Evolutionary conservation across 306 rosid genomes (phyloP).

Genomic region (Begonia masoniana): DNA sequence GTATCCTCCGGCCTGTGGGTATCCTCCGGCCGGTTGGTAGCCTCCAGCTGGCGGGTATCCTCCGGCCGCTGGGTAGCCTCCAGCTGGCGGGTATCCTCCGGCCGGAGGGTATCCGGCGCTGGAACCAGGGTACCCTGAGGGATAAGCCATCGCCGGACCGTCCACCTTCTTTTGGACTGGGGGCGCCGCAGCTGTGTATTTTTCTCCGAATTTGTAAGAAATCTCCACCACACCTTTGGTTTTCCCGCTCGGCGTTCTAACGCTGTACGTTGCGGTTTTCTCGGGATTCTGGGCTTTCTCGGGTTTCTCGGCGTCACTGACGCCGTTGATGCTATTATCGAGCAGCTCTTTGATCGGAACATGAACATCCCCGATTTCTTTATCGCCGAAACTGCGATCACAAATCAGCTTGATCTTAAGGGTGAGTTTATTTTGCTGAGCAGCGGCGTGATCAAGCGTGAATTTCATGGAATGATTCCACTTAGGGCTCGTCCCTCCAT

Average conservation of each 20-base stretch:
- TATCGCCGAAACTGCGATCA: constrained; percentile 15
- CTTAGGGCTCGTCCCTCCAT: constrained; percentile 22
- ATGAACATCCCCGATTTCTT: constrained; percentile 19
- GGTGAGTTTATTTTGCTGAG: constrained; percentile 11
- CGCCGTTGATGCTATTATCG: background rate
- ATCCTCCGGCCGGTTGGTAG: constrained; percentile 8
- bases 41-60: background rate
- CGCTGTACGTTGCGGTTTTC: constrained; percentile 11
- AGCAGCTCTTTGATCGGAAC: constrained; percentile 21
- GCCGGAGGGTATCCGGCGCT: constrained; percentile 10
- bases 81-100: background rate
- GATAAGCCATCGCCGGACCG: constrained; percentile 18
- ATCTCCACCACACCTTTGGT: constrained; percentile 16
- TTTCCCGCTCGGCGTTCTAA: constrained; percentile 13
- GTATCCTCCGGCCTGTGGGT: constrained; percentile 5
- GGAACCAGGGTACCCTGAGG: constrained; percentile 11
- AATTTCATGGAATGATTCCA: constrained; percentile 24
- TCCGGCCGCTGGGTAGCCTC: background rate
- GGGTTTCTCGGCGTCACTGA: too few relatives aligned
- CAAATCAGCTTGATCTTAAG: constrained; percentile 23
- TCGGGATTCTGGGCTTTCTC: background rate
- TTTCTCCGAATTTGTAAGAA: constrained; percentile 23
- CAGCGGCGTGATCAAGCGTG: constrained; percentile 12
- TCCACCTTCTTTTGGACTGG: background rate
- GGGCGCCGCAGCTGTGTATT: constrained; percentile 12